Conservation (phyloP, 306 rosid genomes). For the Cicer chorassanicum region DNA sequence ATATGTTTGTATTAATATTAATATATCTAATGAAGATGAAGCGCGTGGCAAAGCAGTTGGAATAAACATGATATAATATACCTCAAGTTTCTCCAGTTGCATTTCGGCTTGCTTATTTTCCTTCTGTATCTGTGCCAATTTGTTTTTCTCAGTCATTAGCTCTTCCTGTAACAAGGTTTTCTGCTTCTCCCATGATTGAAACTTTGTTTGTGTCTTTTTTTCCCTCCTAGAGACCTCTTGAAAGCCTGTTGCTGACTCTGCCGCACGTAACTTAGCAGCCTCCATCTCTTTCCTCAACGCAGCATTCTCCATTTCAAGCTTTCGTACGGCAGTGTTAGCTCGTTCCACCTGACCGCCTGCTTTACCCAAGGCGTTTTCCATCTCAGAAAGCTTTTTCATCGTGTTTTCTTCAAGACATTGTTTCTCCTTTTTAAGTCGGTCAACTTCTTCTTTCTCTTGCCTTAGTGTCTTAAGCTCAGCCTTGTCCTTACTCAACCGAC, state of each 20-base stretch:
- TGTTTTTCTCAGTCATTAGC: conserved; percentile 62
- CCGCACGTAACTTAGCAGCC: conserved; percentile 69
- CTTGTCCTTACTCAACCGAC: conserved; percentile 85
- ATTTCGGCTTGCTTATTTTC: conserved; percentile 70
- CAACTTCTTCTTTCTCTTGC: conserved; percentile 90
- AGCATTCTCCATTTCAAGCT: conserved; percentile 82
- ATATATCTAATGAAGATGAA: not conserved
- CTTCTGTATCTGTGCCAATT: conserved; percentile 55
- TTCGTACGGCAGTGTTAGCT: conserved; percentile 77
- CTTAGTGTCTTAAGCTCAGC: conserved; percentile 76
- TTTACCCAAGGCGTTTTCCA: conserved; percentile 85
- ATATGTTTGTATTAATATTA: not conserved
- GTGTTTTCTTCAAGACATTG: conserved; percentile 79
- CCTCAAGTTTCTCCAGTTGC: conserved; percentile 75
- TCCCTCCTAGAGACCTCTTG: conserved; percentile 82
- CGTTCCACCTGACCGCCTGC: conserved; percentile 85
- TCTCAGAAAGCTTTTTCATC: conserved; percentile 86
- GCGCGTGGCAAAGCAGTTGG: conserved; percentile 1
- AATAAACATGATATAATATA: conserved; percentile 50
- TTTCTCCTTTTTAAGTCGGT: conserved; percentile 83
- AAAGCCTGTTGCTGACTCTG: conserved; percentile 81
- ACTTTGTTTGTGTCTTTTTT: conserved; percentile 65
- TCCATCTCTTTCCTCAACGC: conserved; percentile 82
- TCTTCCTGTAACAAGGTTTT: conserved; percentile 74
- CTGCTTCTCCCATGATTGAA: conserved; percentile 85